Percentiles rank a stretch among this genome's conserved stretches.
These are phyloP conservation scores for Scutellaria minor DNA, from an alignment of 257 asterid species.

Conservation along the genomic window DNA sequence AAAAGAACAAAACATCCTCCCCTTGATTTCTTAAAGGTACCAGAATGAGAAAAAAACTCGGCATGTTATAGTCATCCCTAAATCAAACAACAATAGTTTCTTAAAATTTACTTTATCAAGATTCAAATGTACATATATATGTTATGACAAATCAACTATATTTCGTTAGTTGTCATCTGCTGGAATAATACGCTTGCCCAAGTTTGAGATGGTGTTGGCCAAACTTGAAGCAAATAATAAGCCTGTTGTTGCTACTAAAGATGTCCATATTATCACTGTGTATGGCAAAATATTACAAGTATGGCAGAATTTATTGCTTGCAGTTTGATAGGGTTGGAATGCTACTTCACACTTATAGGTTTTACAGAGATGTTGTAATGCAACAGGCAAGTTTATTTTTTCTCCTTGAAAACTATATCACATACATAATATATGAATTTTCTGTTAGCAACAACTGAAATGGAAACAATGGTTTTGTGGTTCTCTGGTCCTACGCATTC, in stretches of 20 bases:
- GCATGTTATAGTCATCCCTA: slow-evolving; percentile 26
- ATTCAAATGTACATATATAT: slow-evolving; percentile 25
- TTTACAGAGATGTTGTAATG: slow-evolving; percentile 93
- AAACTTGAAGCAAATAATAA: slow-evolving; percentile 74
- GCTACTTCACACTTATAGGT: slow-evolving; percentile 82
- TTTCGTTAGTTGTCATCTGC: slow-evolving; percentile 77
- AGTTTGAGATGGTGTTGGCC: slow-evolving; percentile 89
- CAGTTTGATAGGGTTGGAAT: slow-evolving; percentile 90
- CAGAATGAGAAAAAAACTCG: slow-evolving; percentile 7
- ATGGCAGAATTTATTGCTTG: slow-evolving; percentile 97
- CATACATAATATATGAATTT: slow-evolving; percentile 14
- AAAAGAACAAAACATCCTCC: background rate
- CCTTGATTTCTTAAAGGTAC: slow-evolving; percentile 11
- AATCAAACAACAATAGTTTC: too few relatives aligned
- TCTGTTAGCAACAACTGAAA: background rate
- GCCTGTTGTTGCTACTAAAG: slow-evolving; percentile 87
- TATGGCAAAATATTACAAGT: slow-evolving; percentile 74
- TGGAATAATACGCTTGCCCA: slow-evolving; percentile 86
- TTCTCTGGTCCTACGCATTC: background rate
- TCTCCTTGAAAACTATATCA: slow-evolving; percentile 15
- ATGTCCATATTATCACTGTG: slow-evolving; percentile 85
- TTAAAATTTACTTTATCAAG: background rate
- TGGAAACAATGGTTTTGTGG: slow-evolving; percentile 7
- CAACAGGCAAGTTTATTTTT: too few relatives aligned
- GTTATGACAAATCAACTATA: slow-evolving; percentile 35